These are phyloP conservation scores for Cyamopsis tetragonoloba DNA, from an alignment of 306 rosid species.

Conservation along the genomic window DNA sequence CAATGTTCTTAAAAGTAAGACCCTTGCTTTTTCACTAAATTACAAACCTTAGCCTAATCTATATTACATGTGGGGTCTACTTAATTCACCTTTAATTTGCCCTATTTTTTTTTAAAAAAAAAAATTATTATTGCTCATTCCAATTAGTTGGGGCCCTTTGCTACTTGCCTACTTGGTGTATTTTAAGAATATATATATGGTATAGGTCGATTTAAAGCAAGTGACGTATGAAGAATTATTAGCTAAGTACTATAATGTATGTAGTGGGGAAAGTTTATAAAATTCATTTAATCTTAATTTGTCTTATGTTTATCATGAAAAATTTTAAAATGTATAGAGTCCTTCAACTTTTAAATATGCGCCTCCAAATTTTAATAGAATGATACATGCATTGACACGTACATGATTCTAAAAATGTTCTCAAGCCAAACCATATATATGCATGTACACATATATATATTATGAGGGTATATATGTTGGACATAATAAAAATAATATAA, in stretches of 20 bases:
- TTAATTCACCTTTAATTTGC: neutral
- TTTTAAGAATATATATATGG: neutral
- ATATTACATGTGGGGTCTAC: conserved; percentile 13
- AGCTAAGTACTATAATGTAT: neutral
- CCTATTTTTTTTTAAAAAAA: neutral
- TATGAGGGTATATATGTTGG: too few relatives aligned
- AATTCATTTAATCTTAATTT: neutral
- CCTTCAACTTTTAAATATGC: neutral
- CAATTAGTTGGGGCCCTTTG: neutral
- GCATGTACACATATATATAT: too few relatives aligned
- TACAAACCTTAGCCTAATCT: conserved; percentile 29
- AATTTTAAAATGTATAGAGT: neutral
- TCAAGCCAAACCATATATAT: too few relatives aligned
- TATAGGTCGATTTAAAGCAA: neutral
- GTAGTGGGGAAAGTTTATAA: neutral
- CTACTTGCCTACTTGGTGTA: neutral
- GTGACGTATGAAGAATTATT: neutral
- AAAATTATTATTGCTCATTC: neutral
- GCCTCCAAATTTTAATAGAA: too few relatives aligned
- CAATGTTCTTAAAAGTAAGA: neutral
- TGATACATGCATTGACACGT: too few relatives aligned
- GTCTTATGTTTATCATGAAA: neutral
- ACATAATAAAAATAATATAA: too few relatives aligned
- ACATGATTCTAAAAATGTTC: too few relatives aligned
- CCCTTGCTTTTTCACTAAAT: conserved; percentile 39